Evolutionary conservation across 805 yeast genomes (phyloP), one percentile per base, ranked within the genome.

Genomic region (Maudiozyma pseudohumilis): DNA sequence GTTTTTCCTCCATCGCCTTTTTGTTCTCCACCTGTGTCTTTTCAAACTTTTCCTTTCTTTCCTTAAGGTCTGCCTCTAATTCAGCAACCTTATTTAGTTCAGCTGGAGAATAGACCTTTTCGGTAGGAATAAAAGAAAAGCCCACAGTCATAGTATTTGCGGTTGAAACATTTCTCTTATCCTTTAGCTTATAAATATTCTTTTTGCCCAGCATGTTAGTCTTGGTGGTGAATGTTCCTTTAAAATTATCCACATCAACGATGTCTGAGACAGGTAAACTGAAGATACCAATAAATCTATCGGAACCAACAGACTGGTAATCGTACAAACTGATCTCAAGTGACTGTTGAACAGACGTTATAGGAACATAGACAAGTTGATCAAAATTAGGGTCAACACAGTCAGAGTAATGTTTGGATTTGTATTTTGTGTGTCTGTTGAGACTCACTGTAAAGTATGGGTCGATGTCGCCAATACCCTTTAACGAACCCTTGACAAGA

Each of bases 381-480:
- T 80, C 69, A 59, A 70, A 83, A n/a, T 51, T 47, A 3, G 89
- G 88, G 40, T 73, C 63, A 24, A 67, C 52, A 2, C 75, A 67
- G 34, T 73, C 68, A 10, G 75, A 71, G 46, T 70, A 70, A 39
- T 72, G 72, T 1, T 62, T 53, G 2, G 92, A 76, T 44, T 65
- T 68, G 38, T 69, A 80, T 42, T 67, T 68, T 28, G 72, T 51
- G 52, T 72, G 72, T 46, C 80, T 81, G 49, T 77, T 75, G 40
- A 74, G 57, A 26, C 72, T 50, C 8, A 81, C 67, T 41, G 72
- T 68, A 28, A 79, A 75, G 49, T 80, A 82, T 4, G 94, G 92
- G 58, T 83, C 88, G 49, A 81, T 76, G 40, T 70, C 74, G 39
- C 92, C 89, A 35, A 80, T 70, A 12, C 77, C 69, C 47, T 80